Base-by-base conservation (phyloP, 2,329 filamentous ascomycete species). In the Xylariaceae sp. region DNA sequence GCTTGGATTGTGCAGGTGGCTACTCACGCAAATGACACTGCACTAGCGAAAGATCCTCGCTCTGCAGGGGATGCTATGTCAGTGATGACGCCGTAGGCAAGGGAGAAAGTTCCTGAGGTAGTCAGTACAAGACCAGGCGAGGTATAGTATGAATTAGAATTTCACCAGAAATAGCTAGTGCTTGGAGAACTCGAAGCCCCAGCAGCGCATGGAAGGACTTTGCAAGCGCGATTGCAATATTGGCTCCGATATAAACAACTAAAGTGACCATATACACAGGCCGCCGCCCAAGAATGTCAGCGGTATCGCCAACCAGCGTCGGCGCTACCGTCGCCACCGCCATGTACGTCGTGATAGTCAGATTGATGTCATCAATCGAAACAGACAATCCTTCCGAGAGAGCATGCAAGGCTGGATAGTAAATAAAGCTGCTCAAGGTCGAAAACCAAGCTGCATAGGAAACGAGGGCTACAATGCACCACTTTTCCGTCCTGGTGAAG, bases 201-300 rank as follows among this genome's bases (percentile, higher is more conserved):
- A 61, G 39, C 3, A 60, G 42, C 0, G 49, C 53, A 3, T 46
- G 40, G 24, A 47, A 62, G 15, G 35, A 44, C 9, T 55, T 41
- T 21, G 57, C 50, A 5, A 59, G 16, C 1, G 56, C 58, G 0
- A 64, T 33, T 3, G 53, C 61, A 20, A 64, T 50, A 10, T 73
- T 74, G 9, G 72, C 71, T 1, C 51, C 62, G 6, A 72, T 44
- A 23, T 72, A 75, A 7, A 75, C 64, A 3, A 63, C 37, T 33
- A 76, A 75, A 6, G 65, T 67, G 26, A 73, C 47, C 1, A 76
- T 61, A 40, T 73, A 76, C 1, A 72, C 73, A 0, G 72, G 73
- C 3, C 74, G 70, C 8, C 74, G 69, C 1, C 75, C 74, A 10
- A 65, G 55, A 6, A 54, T 64, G 50, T 78, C 76, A 0, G 75